Evolutionary conservation across 164 flowering plant species (phyloP).

Genomic region (Berberis thunbergii): DNA sequence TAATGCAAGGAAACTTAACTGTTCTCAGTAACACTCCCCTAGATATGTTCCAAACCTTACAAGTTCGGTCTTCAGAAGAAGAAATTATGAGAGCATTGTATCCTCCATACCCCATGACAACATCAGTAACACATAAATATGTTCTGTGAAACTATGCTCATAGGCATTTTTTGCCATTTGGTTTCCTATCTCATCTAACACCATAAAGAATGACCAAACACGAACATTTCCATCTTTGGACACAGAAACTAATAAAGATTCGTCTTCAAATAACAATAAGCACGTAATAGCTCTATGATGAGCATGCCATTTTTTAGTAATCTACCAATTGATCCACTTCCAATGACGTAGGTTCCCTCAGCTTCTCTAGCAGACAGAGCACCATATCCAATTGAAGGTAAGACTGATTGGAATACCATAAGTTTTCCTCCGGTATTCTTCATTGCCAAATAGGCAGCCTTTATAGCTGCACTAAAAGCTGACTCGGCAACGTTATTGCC

Average conservation of each 20-base stretch:
- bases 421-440: too few species aligned
- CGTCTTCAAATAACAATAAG: conserved; percentile 61
- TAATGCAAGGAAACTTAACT: conserved; percentile 60
- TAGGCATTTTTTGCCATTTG: conserved; percentile 29
- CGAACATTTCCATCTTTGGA: conserved; percentile 70
- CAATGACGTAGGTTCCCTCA: conserved; percentile 64
- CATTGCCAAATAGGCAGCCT: too few species aligned
- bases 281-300: conserved; percentile 76
- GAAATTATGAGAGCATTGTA: conserved; percentile 70
- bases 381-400: too few species aligned
- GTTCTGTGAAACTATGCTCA: conserved; percentile 58
- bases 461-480: too few species aligned
- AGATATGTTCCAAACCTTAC: conserved; percentile 86
- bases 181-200: conserved; percentile 48
- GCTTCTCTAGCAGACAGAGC: background rate
- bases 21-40: conserved; percentile 55
- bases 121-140: conserved; percentile 53
- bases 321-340: conserved; percentile 73
- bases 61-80: conserved; percentile 85
- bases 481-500: too few species aligned
- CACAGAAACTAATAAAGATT: conserved; percentile 69
- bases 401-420: too few species aligned
- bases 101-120: conserved; percentile 70
- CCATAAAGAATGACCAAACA: conserved; percentile 68
- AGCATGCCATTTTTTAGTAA: conserved; percentile 76